Evolutionary conservation across 345 rosid genomes (phyloP), one percentile per base, ranked within the genome.

Genomic region (Acer negundo): DNA sequence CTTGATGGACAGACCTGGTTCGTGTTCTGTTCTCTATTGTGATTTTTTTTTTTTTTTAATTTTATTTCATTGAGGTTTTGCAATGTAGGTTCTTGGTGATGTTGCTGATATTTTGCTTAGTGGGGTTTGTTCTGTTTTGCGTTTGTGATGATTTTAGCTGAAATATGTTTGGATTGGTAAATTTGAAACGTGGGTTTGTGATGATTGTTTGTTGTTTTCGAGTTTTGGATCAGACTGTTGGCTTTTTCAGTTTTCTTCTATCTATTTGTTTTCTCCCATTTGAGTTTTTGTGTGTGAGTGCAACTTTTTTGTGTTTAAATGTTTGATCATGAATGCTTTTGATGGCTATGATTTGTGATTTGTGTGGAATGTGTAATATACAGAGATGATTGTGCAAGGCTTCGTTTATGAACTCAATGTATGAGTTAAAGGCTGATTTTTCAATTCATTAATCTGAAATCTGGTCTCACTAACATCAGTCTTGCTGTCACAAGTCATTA

Each of bases 1-100:
- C 94, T 86, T 22, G 92, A 87, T 67, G 94, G 91, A 72, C 80
- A 83, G 69, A 77, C 87, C 76, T 92, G 98, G 98, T 95, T 2
- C 77, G 85, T 78, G 69, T 24, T 68, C 69, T 75, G 69, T 24
- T 68, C 69, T 75, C 77, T 83, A 22, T 35, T 72, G 42, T 72
- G 42, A 15, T 62, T 13, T n/a, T 26, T 47, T 62, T 78, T 74
- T 22, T 64, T 6, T 44, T 9, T 2, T 22, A 56, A 46, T 10
- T 42, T 7, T 2, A 15, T 67, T n/a, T 6, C 62, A 55, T 67
- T 73, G 58, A 3, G 67, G 15, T 28, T 49, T 62, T 67, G 15
- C 19, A 68, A 51, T 65, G 55, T 5, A 8, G 59, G 28, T 53
- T 44, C 20, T 13, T 31, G 20, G 75, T 28, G 38, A 28, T 35